These are phyloP conservation scores for Pyricularia grisea DNA, from an alignment of 2,329 filamentous ascomycete genomes.

Conservation along the genomic window DNA sequence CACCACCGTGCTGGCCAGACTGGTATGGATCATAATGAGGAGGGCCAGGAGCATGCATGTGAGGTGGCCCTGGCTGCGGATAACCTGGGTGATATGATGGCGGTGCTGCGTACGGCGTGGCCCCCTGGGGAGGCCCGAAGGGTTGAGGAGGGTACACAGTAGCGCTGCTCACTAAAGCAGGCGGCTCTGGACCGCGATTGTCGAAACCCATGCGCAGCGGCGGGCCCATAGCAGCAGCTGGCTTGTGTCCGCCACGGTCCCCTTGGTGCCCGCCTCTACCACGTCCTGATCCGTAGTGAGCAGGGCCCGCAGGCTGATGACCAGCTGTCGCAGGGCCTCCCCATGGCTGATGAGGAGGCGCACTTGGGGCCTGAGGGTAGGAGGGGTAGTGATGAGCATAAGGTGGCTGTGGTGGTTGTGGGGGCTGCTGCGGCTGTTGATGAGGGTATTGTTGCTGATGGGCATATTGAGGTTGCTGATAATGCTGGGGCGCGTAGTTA, in stretches of 20 bases:
- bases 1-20: slow-evolving; percentile 17
- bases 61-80: slow-evolving; percentile 23
- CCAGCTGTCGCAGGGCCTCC: slow-evolving; percentile 14
- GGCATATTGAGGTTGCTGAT: slow-evolving; percentile 29
- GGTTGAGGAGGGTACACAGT: slow-evolving; percentile 25
- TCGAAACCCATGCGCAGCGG: slow-evolving; percentile 47
- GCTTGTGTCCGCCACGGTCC: slow-evolving; percentile 24
- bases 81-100: slow-evolving; percentile 25
- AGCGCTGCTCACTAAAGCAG: slow-evolving; percentile 33
- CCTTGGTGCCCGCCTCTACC: slow-evolving; percentile 28
- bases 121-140: slow-evolving; percentile 19
- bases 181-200: slow-evolving; percentile 23
- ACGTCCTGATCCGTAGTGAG: slow-evolving; percentile 28
- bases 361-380: slow-evolving; percentile 17
- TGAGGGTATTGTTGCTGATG: slow-evolving; percentile 17
- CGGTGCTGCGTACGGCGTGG: slow-evolving; percentile 17
- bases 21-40: slow-evolving; percentile 20
- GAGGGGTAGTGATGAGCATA: slow-evolving; percentile 19
- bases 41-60: slow-evolving; percentile 13
- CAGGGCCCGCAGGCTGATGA: slow-evolving; percentile 13
- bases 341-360: slow-evolving; percentile 33
- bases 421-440: slow-evolving; percentile 12
- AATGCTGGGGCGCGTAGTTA: slow-evolving; percentile 48
- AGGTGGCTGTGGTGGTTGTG: slow-evolving; percentile 10
- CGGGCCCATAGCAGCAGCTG: slow-evolving; percentile 37